Evolutionary conservation across 192 early-diverging fungal genomes (phyloP).

Genomic region (Gonapodya prolifera): DNA sequence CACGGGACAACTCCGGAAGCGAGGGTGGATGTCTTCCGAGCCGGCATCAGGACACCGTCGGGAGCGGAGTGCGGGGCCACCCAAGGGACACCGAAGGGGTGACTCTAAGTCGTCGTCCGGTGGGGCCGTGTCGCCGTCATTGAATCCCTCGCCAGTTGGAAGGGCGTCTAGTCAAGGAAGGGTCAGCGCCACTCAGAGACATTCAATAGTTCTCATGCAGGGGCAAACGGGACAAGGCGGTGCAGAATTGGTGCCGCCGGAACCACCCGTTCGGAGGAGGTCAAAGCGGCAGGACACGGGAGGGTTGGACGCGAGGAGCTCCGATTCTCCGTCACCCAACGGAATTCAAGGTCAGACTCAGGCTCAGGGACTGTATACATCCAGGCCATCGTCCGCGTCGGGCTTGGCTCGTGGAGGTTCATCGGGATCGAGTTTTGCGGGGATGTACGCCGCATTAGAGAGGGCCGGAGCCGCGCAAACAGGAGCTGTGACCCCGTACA

Average conservation of each 20-base stretch:
- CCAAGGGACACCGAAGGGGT: background rate
- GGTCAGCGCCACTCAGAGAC: too few species aligned
- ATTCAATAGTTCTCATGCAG: too few species aligned
- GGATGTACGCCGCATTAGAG: background rate
- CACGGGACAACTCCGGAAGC: background rate
- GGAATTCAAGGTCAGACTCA: too few species aligned
- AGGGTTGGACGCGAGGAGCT: too few species aligned
- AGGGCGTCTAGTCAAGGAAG: background rate
- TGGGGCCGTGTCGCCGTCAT: background rate
- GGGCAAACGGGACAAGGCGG: too few species aligned
- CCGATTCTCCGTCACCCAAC: too few species aligned
- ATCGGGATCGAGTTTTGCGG: background rate
- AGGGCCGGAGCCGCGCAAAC: background rate
- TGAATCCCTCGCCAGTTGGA: background rate
- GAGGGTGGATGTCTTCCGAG: background rate
- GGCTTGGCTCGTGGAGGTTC: background rate
- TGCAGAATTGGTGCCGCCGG: too few species aligned
- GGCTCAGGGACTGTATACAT: too few species aligned
- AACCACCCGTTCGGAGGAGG: too few species aligned
- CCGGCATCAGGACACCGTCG: background rate
- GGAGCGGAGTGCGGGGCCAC: background rate
- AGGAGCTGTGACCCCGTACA: background rate
- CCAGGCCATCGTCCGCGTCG: background rate
- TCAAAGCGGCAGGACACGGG: too few species aligned
- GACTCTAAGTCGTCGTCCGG: background rate